Percentiles rank a stretch among this genome's conserved stretches.
Evolutionary conservation across 2,329 filamentous ascomycete species (phyloP).

Genomic region (Sclerotinia borealis): DNA sequence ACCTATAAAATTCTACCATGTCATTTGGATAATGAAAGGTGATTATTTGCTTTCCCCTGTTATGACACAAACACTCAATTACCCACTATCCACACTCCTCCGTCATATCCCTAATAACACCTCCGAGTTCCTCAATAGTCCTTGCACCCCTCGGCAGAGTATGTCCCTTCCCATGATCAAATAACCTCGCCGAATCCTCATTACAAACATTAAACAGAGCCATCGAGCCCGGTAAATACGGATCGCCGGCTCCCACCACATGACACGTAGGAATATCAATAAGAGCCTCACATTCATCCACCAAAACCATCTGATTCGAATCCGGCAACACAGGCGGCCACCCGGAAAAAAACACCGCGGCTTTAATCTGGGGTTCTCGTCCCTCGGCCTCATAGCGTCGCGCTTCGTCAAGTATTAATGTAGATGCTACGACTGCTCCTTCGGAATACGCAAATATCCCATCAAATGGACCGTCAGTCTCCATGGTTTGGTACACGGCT

Average conservation of each 20-base stretch:
- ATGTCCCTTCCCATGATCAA: constrained; percentile 60
- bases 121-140: constrained; percentile 32
- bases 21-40: no score
- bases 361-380: constrained; percentile 32
- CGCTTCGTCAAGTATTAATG: constrained; percentile 46
- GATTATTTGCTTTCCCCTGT: no score
- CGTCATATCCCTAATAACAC: constrained; percentile 15
- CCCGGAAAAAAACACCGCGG: constrained; percentile 44
- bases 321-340: constrained; percentile 46
- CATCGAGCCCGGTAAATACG: constrained; percentile 55
- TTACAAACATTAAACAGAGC: constrained; percentile 58
- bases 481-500: not conserved
- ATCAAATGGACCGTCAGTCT: not conserved
- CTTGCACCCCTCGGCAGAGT: constrained; percentile 48
- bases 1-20: no score
- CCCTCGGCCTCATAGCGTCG: constrained; percentile 35
- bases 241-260: constrained; percentile 50
- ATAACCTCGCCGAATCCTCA: constrained; percentile 51
- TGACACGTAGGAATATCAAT: constrained; percentile 49
- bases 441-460: not conserved
- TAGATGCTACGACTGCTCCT: constrained; percentile 30
- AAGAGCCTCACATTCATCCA: constrained; percentile 43
- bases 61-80: no score
- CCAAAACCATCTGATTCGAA: constrained; percentile 40
- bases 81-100: not conserved